Conservation (phyloP, 768 basidiomycete species). For the Boletus rufocinnamomeus region DNA sequence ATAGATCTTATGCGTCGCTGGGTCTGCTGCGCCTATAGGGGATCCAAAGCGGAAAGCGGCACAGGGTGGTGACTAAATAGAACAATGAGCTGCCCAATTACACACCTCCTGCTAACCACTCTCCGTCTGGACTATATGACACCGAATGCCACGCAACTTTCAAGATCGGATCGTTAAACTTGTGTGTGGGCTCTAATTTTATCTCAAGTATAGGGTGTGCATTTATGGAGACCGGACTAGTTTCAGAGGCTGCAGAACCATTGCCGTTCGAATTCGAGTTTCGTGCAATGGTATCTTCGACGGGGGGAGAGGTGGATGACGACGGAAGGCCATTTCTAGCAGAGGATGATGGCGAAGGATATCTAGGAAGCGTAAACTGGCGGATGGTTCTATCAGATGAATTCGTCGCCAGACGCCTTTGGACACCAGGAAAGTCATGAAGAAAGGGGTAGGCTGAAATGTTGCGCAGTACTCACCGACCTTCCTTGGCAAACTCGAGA, state of each 20-base stretch:
- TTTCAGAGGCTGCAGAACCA: constrained; percentile 38
- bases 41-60: not conserved
- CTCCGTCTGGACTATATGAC: constrained; percentile 91
- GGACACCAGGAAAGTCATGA: not conserved
- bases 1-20: constrained; percentile 92
- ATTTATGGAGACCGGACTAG: not conserved
- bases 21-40: constrained; percentile 68
- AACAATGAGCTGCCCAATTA: not conserved
- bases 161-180: constrained; percentile 87
- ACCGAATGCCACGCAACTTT: constrained; percentile 92
- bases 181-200: constrained; percentile 76
- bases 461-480: constrained; percentile 53
- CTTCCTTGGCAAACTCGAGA: constrained; percentile 82
- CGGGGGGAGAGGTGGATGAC: constrained; percentile 23
- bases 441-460: not conserved
- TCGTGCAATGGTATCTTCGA: constrained; percentile 10
- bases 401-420: constrained; percentile 81
- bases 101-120: constrained; percentile 89
- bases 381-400: constrained; percentile 93
- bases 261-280: constrained; percentile 15
- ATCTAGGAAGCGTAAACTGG: constrained; percentile 73
- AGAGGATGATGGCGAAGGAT: constrained; percentile 41
- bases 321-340: constrained; percentile 13
- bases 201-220: constrained; percentile 43
- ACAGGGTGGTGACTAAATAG: not conserved